Percentiles rank a stretch among this genome's conserved stretches.
These are phyloP conservation scores for Malus domestica DNA, from an alignment of 306 rosid species.

Conservation along the genomic window DNA sequence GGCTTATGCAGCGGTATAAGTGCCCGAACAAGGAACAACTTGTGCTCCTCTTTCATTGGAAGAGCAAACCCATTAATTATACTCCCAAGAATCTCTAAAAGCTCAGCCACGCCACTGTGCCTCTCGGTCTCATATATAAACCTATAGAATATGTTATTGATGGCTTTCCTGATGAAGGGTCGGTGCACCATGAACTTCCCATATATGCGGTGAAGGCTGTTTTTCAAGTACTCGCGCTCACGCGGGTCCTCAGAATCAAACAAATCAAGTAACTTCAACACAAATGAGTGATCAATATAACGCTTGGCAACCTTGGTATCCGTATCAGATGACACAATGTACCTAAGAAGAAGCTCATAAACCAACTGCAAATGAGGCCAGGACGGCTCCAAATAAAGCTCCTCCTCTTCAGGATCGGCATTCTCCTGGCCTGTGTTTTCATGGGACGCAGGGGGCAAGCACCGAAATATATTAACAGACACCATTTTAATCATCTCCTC, in stretches of 20 bases:
- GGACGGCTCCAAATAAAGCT: constrained; percentile 66
- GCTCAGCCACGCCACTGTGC: constrained; percentile 85
- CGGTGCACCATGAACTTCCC: constrained; percentile 99
- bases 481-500: constrained; percentile 90
- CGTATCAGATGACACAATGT: constrained; percentile 84
- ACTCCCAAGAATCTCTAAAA: constrained; percentile 95
- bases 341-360: constrained; percentile 80
- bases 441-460: constrained; percentile 75
- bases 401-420: constrained; percentile 87
- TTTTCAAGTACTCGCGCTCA: constrained; percentile 93
- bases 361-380: constrained; percentile 97
- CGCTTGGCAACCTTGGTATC: constrained; percentile 88
- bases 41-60: constrained; percentile 99
- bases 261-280: constrained; percentile 75
- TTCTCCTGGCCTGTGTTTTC: constrained; percentile 79
- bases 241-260: constrained; percentile 88
- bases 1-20: constrained; percentile 92
- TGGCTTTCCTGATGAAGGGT: constrained; percentile 91
- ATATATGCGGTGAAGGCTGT: constrained; percentile 84
- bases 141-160: constrained; percentile 85
- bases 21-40: constrained; percentile 88
- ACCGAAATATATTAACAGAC: constrained; percentile 76
- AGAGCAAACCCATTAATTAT: constrained; percentile 92
- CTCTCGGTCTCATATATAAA: constrained; percentile 86
- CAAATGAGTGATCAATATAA: constrained; percentile 89